Evolutionary conservation across 495 filamentous ascomycete species (phyloP), one percentile per base, ranked within the genome.

Genomic region (Penicillium paradoxum): DNA sequence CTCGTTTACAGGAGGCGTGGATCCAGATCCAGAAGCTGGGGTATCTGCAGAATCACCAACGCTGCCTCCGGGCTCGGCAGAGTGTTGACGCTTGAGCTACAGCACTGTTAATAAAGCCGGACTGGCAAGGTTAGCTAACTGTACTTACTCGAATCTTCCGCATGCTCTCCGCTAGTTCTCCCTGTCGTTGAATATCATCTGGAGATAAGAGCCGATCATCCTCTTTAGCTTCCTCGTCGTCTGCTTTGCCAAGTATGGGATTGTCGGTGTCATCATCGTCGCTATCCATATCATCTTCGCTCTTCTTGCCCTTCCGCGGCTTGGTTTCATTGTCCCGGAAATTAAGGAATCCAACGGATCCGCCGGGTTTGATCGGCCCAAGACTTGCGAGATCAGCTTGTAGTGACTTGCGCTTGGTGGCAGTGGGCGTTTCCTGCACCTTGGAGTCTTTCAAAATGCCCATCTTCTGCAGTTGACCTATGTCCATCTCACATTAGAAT

Each of bases 81-180:
- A 97, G 71, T 96, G 93, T 57, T 91, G 87, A 52, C 95, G 88
- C 81, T 98, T 98, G 32, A 97, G 82, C 92, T 97, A 65, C 56
- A 6, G 32, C 17, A 21, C 44, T 22, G 33, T 66, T 49, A 67
- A 39, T 55, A 30, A 36, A 10, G 33, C n/a, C n/a, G n/a, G 47
- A 27, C 17, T 10, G 1, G 40, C 47, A 33, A 19, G 39, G 25
- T 13, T 7, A 24, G 10, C 13, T 38, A 21, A 32, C 29, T 25
- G 7, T 52, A 73, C 87, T 64, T 80, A 95, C 92, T 73, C 89
- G 90, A 60, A 99, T 96, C 66, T 93, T 86, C 45, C 89, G 81
- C 21, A 99, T 85, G 24, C 91, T 90, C 56, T 96, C 91, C 27
- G 89, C 88, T 36, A 99, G 76, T 64, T 97, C 90, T 13, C 88